Evolutionary conservation across 1,139 yeast species (phyloP).

Genomic region (Taiozyma sp.): DNA sequence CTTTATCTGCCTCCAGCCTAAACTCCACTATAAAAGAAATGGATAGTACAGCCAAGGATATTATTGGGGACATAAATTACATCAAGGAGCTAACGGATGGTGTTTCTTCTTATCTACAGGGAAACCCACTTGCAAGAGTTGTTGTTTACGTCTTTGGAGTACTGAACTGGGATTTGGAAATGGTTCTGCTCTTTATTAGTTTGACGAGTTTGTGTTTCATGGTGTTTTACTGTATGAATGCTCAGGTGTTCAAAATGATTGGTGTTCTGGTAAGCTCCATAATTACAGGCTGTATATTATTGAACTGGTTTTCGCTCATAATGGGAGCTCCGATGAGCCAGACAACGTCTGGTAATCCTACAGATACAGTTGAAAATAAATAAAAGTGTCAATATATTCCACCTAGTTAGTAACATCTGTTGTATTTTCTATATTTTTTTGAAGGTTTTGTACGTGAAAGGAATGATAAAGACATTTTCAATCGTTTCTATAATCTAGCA

Average conservation of each 20-base stretch:
- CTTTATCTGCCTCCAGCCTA: conserved; percentile 25
- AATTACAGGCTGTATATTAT: background rate
- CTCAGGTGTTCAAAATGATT: background rate
- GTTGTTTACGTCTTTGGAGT: background rate
- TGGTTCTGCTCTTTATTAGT: background rate
- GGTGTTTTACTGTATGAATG: background rate
- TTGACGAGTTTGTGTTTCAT: background rate
- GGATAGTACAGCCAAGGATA: conserved; percentile 1
- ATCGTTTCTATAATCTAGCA: background rate
- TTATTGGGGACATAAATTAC: conserved; percentile 1
- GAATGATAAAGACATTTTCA: background rate
- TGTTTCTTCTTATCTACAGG: conserved; percentile 1
- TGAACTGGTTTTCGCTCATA: background rate
- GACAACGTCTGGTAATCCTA: background rate
- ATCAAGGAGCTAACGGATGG: conserved; percentile 1
- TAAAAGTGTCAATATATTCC: background rate
- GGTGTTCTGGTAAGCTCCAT: background rate
- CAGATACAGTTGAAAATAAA: background rate
- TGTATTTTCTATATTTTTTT: background rate
- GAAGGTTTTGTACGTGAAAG: background rate
- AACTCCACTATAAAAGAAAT: background rate
- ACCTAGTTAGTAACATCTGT: background rate
- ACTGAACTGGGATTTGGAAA: background rate
- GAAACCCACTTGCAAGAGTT: conserved; percentile 2
- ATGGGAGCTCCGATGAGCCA: background rate